phyloP scores from a whole-genome alignment of 371 early-diverging fungal species.

The Mortierella sp. region DNA sequence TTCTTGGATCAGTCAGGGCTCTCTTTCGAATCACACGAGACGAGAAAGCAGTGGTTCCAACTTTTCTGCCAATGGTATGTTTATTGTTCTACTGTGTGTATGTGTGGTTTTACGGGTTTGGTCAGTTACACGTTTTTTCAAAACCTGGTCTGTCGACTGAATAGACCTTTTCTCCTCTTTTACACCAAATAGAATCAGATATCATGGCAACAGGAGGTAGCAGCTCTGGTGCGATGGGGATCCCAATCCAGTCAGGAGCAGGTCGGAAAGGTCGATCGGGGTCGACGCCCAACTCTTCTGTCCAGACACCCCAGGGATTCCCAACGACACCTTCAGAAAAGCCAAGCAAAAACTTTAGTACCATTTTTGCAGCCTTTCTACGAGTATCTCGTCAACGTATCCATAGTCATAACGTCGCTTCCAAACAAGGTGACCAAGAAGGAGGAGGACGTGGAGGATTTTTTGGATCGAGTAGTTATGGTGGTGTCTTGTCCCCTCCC shows the following conservation, averaged over 20 bases:
- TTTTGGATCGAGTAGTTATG: slow-evolving; percentile 19
- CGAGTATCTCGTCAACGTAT: slow-evolving; percentile 47
- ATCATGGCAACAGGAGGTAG: not conserved
- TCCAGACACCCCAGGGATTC: slow-evolving; percentile 22
- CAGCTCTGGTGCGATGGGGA: not conserved
- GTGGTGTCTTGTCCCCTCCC: slow-evolving; percentile 29
- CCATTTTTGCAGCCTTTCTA: slow-evolving; percentile 47
- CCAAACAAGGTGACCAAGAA: slow-evolving; percentile 17
- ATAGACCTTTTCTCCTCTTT: not conserved
- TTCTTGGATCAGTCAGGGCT: slow-evolving; percentile 17
- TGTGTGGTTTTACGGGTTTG: too few relatives aligned
- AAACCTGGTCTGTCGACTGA: not conserved
- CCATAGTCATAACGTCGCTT: slow-evolving; percentile 28
- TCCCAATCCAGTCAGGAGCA: slow-evolving; percentile 17
- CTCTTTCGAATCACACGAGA: slow-evolving; percentile 24
- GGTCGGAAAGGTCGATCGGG: slow-evolving; percentile 18
- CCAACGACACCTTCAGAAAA: slow-evolving; percentile 24
- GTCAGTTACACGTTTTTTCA: not conserved
- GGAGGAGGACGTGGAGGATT: slow-evolving; percentile 10
- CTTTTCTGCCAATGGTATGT: slow-evolving; percentile 37
- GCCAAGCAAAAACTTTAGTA: slow-evolving; percentile 52
- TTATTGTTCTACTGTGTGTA: too few relatives aligned
- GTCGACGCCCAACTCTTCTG: slow-evolving; percentile 12
- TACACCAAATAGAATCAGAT: slow-evolving; percentile 7
- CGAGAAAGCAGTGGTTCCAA: slow-evolving; percentile 42